These are phyloP conservation scores for Anisogramma anomala DNA, from an alignment of 2,329 filamentous ascomycete genomes.

Conservation along the genomic window DNA sequence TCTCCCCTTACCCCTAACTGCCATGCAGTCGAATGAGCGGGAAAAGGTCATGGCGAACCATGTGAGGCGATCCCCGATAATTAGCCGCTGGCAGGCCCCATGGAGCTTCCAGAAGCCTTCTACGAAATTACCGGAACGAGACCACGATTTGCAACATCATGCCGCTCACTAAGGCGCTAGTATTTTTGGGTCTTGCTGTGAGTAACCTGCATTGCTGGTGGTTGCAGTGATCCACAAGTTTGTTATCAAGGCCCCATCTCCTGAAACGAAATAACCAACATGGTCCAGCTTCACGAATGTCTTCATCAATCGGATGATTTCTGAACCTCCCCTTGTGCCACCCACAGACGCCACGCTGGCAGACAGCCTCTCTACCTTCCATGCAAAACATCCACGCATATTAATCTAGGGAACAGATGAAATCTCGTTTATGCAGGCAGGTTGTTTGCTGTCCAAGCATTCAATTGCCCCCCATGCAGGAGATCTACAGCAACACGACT, in stretches of 20 bases:
- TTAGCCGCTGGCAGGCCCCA: no score
- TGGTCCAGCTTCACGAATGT: not conserved
- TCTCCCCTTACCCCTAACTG: no score
- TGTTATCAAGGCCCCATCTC: not conserved
- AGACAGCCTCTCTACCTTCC: not conserved
- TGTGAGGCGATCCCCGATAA: no score
- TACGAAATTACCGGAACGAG: conserved; percentile 5
- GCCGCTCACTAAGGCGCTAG: no score
- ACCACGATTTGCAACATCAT: not conserved
- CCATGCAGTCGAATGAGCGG: no score
- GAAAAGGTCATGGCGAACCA: no score
- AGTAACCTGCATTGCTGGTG: not conserved
- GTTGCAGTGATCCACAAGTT: no score
- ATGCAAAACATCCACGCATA: not conserved
- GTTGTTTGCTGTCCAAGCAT: conserved; percentile 4
- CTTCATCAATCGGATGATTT: conserved; percentile 4
- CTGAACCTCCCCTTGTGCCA: not conserved
- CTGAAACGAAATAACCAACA: conserved; percentile 5
- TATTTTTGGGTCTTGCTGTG: not conserved
- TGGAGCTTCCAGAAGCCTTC: conserved; percentile 13
- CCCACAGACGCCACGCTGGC: conserved; percentile 1
- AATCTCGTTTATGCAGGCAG: no score
- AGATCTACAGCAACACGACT: conserved; percentile 13
- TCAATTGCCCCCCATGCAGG: conserved; percentile 15
- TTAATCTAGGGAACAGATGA: no score